A percentile compares a stretch with the other conserved stretches of the same genome.
Evolutionary conservation across 495 filamentous ascomycete genomes (phyloP).

Genomic region (Annulohypoxylon stygium): DNA sequence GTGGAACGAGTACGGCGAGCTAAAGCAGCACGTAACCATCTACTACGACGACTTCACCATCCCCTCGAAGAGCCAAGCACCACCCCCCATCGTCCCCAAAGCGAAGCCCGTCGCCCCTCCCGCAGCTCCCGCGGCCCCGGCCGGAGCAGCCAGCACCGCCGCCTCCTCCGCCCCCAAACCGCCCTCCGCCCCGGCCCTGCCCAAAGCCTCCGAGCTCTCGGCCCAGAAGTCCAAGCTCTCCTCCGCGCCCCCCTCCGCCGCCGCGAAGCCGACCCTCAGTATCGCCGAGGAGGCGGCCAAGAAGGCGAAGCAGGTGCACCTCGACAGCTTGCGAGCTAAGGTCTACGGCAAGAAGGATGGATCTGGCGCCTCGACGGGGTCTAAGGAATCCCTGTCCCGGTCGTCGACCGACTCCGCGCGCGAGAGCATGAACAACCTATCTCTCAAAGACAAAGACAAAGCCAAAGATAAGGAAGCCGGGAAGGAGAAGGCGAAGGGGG

Average conservation of each 20-base stretch:
- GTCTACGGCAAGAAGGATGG: constrained; percentile 53
- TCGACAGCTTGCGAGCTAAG: constrained; percentile 58
- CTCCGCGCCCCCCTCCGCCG: constrained; percentile 39
- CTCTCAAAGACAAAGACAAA: constrained; percentile 9
- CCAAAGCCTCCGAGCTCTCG: background rate
- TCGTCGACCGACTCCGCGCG: constrained; percentile 22
- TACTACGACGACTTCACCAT: constrained; percentile 67
- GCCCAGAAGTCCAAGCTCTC: constrained; percentile 34
- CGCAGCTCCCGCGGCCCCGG: constrained; percentile 44
- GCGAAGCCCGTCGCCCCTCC: constrained; percentile 49
- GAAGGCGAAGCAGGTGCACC: constrained; percentile 68
- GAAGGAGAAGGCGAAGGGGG: constrained; percentile 2
- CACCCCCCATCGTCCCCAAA: constrained; percentile 50
- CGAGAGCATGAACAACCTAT: constrained; percentile 31
- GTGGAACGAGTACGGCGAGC: constrained; percentile 98
- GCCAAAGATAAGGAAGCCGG: background rate
- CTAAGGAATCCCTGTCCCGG: constrained; percentile 15
- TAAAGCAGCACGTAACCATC: constrained; percentile 82
- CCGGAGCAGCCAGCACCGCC: constrained; percentile 42
- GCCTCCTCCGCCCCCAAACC: constrained; percentile 32
- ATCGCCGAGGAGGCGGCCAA: constrained; percentile 78
- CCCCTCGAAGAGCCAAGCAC: constrained; percentile 58
- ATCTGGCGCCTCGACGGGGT: constrained; percentile 18
- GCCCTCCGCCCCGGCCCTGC: background rate
- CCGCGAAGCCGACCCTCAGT: constrained; percentile 66